Evolutionary conservation across 2,329 filamentous ascomycete genomes (phyloP), one percentile per base, ranked within the genome.

Genomic region (Thelonectria rubi): DNA sequence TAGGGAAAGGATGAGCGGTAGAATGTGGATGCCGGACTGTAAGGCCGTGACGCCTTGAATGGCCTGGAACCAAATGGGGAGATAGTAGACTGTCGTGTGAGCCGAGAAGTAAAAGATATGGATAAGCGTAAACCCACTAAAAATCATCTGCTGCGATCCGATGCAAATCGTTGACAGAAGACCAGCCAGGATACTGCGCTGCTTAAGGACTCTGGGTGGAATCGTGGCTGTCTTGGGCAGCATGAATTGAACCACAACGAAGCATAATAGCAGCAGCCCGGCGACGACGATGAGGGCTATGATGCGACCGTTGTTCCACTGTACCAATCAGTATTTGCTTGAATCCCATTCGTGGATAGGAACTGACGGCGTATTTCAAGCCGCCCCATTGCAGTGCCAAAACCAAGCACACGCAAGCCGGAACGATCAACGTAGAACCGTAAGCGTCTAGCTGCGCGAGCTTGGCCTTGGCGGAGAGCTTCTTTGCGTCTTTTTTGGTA

Each of bases 361-460:
- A 83, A 65, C 71, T 64, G 49, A 73, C 72, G 11, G 54, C 24
- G 55, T 79, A 76, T 32, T 72, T 73, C 17, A 69, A 68, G 8
- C 78, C 79, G 42, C 78, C 79, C 81, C 81, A 84, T 55, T 83
- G 79, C 17, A 84, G 71, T 8, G 81, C 81, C 11, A 84, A 68
- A 1, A 83, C 60, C 3, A 83, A 71, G 58, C 79, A 83, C 40
- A 81, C 70, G 8, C 77, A 76, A 5, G 79, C 80, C 0, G 86
- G 85, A 4, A 88, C 72, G 61, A 89, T 82, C 65, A 85, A 78
- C 3, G 81, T 59, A 15, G 83, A 86, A 18, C 86, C 86, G 5
- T 85, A 69, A 0, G 83, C 80, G 61, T 88, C 85, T 30, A 87
- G 73, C 1, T 81, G 80, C 63, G 77, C 75, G 48, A 85, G 63